phyloP scores from a whole-genome alignment of 192 early-diverging fungal species.

The Funneliformis mosseae region DNA sequence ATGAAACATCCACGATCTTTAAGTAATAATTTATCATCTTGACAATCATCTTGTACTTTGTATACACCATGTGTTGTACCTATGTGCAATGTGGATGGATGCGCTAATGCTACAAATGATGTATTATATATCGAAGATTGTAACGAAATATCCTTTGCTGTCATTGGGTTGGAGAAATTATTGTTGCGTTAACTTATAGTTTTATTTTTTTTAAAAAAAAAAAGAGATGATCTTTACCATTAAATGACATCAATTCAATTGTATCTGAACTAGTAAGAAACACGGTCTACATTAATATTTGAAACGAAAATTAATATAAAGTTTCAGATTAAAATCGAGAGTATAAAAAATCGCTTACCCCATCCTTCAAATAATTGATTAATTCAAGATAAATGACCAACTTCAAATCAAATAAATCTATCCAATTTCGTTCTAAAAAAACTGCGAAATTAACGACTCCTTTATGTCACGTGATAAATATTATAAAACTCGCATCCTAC shows the following conservation, averaged over 20 bases:
- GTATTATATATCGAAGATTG: slow-evolving; percentile 26
- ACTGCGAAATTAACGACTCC: background rate
- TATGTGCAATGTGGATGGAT: slow-evolving; percentile 43
- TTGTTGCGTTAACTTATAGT: background rate
- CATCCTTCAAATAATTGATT: slow-evolving; percentile 3
- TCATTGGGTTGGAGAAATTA: background rate
- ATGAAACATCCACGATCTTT: slow-evolving; percentile 35
- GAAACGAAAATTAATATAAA: background rate
- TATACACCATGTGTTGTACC: slow-evolving; percentile 49
- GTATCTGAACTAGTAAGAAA: slow-evolving; percentile 33
- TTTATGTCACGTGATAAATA: background rate
- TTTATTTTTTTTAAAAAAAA: background rate
- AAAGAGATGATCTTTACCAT: background rate
- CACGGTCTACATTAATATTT: background rate
- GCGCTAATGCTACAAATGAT: slow-evolving; percentile 42
- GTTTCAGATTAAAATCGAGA: background rate
- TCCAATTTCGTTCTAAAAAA: slow-evolving; percentile 11
- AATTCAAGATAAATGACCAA: slow-evolving; percentile 32
- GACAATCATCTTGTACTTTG: slow-evolving; percentile 36
- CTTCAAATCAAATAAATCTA: slow-evolving; percentile 33
- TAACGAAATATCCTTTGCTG: background rate
- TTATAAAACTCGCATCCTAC: background rate
- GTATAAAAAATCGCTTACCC: slow-evolving; percentile 21
- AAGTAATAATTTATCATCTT: slow-evolving; percentile 20
- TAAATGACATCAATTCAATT: slow-evolving; percentile 3